Base-by-base conservation (phyloP, 257 asterid species). In the Capsicum chinense region DNA sequence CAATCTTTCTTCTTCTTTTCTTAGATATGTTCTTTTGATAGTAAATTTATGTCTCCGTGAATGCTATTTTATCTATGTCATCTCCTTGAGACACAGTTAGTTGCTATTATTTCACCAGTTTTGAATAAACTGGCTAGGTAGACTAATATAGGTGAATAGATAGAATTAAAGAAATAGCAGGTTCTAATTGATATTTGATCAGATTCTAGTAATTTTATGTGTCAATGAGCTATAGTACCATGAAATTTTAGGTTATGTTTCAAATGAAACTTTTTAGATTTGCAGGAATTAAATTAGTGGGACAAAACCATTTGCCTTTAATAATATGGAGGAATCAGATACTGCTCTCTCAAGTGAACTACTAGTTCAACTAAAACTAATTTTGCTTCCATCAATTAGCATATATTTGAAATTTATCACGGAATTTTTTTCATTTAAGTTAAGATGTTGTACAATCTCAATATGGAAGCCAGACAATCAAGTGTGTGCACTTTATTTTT, bases 291-390 rank as follows among this genome's bases (percentile, higher is more conserved):
- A 85, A 15, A 12, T 80, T 19, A 86, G 82, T 80, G 86, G 86
- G 64, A 79, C 89, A 37, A 79, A 88, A 26, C 85, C 87, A 56
- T 83, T 85, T 68, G 87, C 87, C 71, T 88, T 89, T 71, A 79
- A 84, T 13, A 93, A 90, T 70, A 87, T 83, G 2, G 97, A 90
- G 67, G 97, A 91, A 80, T 88, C 91, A 1, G 95, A 90, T 79
- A 90, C 93, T 80, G 95, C 94, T 62, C 35, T 89, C 95, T 50
- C 91, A 84, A 86, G 74, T 91, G 81, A 90, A 86, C 93, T 71
- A 88, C 86, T 33, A 86, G 87, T 84, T 81, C 76, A 5, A 33
- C 39, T 11, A 47, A 21, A 81, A 63, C 48, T 81, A 37, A 57
- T 14, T 83, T 67, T 35, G 16, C 78, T 33, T 70, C 57, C 48